Percentiles rank a stretch among this genome's conserved stretches.
These are phyloP conservation scores for Claviceps africana DNA, from an alignment of 2,329 filamentous ascomycete genomes.

Conservation along the genomic window DNA sequence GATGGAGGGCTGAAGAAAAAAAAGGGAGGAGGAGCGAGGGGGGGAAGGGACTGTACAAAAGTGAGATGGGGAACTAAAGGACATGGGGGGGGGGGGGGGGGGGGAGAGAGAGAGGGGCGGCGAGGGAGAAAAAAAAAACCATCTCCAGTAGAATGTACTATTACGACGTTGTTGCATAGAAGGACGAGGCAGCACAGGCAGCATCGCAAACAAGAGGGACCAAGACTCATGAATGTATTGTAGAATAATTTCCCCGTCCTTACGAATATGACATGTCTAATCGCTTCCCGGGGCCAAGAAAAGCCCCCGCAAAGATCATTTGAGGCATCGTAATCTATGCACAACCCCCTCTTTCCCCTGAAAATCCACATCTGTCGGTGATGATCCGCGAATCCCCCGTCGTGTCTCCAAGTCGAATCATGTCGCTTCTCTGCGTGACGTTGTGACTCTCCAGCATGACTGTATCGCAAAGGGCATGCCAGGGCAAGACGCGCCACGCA, in stretches of 20 bases:
- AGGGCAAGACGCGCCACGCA: too few species aligned
- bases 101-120: neutral
- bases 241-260: too few species aligned
- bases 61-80: neutral
- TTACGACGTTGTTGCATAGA: neutral
- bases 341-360: too few species aligned
- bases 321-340: neutral
- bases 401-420: neutral
- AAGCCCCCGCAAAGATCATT: neutral
- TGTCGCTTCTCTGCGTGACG: neutral
- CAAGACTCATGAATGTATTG: neutral
- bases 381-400: neutral
- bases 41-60: neutral
- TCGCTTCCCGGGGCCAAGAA: neutral
- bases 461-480: too few species aligned
- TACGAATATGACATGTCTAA: too few species aligned
- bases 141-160: neutral
- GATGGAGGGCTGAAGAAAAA: too few species aligned
- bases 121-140: too few species aligned
- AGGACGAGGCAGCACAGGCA: neutral
- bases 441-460: neutral
- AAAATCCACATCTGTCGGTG: too few species aligned
- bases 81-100: too few species aligned
- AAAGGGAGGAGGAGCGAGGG: neutral
- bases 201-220: neutral